Evolutionary conservation across 148 eudicot species (phyloP).

Genomic region (Nyssa sinensis): DNA sequence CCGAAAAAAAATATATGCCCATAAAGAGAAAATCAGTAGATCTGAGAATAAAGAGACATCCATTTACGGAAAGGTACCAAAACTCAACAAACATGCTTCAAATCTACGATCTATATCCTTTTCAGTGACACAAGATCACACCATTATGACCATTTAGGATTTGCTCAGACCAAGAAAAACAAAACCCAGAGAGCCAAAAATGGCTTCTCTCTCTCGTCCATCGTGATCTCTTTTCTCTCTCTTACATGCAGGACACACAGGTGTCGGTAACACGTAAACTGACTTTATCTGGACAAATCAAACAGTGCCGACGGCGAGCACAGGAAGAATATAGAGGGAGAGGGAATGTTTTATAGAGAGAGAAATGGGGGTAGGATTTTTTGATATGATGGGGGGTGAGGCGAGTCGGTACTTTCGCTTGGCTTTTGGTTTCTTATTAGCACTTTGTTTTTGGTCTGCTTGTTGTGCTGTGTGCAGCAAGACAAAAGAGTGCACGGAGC

Average conservation of each 20-base stretch:
- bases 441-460: not conserved
- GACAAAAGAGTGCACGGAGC: too few relatives aligned
- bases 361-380: not conserved
- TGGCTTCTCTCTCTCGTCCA: not conserved
- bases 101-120: not conserved
- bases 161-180: constrained; percentile 13
- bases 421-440: too few relatives aligned
- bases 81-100: not conserved
- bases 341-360: not conserved
- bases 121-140: too few relatives aligned
- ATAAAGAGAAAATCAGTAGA: not conserved
- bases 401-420: not conserved
- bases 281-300: constrained; percentile 18
- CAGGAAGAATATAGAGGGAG: constrained; percentile 5
- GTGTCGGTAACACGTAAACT: constrained; percentile 1
- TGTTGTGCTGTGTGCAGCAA: too few relatives aligned
- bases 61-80: constrained; percentile 14
- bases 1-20: not conserved
- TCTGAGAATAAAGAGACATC: constrained; percentile 19
- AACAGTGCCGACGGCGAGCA: constrained; percentile 25
- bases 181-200: not conserved
- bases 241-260: constrained; percentile 19
- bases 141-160: not conserved
- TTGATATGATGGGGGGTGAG: not conserved
- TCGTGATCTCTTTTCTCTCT: constrained; percentile 14